Base-by-base conservation (phyloP, 768 basidiomycete genomes). In the Pleurotus pulmonarius region DNA sequence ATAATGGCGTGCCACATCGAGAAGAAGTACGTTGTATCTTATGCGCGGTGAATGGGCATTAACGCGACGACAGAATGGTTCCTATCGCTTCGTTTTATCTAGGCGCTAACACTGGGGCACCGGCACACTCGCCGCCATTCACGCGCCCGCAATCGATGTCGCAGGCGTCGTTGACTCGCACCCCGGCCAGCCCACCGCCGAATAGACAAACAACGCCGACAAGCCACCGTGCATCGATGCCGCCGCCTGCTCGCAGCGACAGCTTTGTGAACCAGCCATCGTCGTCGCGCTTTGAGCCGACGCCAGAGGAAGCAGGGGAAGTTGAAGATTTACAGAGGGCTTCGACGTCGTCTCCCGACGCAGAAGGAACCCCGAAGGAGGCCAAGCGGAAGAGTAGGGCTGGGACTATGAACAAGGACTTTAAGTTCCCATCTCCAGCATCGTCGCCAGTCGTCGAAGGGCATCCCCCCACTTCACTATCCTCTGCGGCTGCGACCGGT, bases 1-100 rank as follows among this genome's bases (percentile, higher is more conserved):
- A 81, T 98, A 60, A 68, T 98, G 29, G 93, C 95, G 0, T 98
- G 96, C 66, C 82, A 88, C 49, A 69, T 82, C 0, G 92, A 96
- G 67, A 87, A 87, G 65, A 90, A 87, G 93, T 94, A 59, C 60
- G 85, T 59, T 53, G 40, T 20, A 8, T 18, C 41, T 26, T 13
- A 58, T 29, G 55, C 41, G 11, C 25, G 13, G 24, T 26, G 4
- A 46, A 44, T 56, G 16, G 58, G 48, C 16, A 39, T 29, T 8
- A 16, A 3, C 54, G 49, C 26, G 49, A 55, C 52, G 26, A 18
- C 22, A 92, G 91, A 65, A 93, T 96, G 89, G 82, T 94, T 6
- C 88, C 93, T 3, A 94, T 94, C 57, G 82, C 87, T 1, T 75
- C 80, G 15, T 92, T 84, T 67, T 92, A 92, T 64, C 83, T 93